Base-by-base conservation (phyloP, 306 rosid genomes). In the Dryas octopetala region DNA sequence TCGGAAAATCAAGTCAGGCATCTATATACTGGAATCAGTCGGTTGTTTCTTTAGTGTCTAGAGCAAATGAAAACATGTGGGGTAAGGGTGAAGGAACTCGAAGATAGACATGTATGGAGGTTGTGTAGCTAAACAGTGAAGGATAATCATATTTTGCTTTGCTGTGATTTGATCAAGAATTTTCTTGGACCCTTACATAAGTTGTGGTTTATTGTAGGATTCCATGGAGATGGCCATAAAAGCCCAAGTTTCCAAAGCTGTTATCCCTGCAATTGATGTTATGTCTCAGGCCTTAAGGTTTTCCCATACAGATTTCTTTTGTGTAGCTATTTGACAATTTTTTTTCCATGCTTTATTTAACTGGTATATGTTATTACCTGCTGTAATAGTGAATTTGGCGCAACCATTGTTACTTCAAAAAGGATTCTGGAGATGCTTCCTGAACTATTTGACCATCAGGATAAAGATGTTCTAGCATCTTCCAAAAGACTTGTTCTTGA, bases 261-360 rank as follows among this genome's bases (percentile, higher is more conserved):
- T 96, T 63, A 98, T 96, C 43, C 98, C 99, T 60, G 99, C 99
- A 16, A 88, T 96, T 74, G 99, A 96, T 88, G 99, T 92, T 77
- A 96, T 96, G 99, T 96, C 92, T 92, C 97, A 89, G 79, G 98
- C 99, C 66, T 79, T 96, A 75, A 96, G 99, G 99, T 95, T 65
- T 82, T 75, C 23, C 41, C 13, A 62, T 74, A 66, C 73, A 52
- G 68, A 55, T 76, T 76, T 76, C 40, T 71, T 70, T 71, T 70
- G 41, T 79, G 78, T 58, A 52, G 55, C 40, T 79, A 38, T 60
- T 44, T 60, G 6, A 60, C 48, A 66, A 50, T 68, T 54, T 38
- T 43, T 78, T 28, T 54, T 40, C 67, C 58, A 19, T 47, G 54
- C 65, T 59, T 19, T 52, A 23, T 70, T 55, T 77, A 57, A 71